Evolutionary conservation across 2,329 filamentous ascomycete genomes (phyloP).

Genomic region (Pyricularia sp.): DNA sequence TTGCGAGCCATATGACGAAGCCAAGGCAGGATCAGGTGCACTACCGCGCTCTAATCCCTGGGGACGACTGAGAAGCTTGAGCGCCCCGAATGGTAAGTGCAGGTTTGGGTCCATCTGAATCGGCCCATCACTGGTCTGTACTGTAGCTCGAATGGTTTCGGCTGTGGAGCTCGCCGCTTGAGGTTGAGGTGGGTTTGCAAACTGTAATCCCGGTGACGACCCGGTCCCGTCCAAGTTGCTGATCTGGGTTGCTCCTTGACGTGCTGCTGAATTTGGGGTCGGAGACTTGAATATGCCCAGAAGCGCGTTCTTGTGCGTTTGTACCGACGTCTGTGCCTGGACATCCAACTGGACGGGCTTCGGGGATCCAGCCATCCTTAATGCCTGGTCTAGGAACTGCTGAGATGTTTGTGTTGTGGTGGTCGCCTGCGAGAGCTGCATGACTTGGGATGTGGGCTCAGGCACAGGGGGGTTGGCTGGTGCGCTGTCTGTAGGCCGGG

Average conservation of each 20-base stretch:
- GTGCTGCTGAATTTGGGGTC: neutral
- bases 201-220: neutral
- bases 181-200: conserved; percentile 7
- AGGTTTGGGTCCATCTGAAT: conserved; percentile 21
- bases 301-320: conserved; percentile 8
- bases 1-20: neutral
- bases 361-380: neutral
- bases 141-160: conserved; percentile 14
- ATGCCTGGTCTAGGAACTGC: conserved; percentile 3
- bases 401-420: neutral
- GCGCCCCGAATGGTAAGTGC: conserved; percentile 25
- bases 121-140: conserved; percentile 17
- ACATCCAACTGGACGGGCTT: neutral
- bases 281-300: conserved; percentile 27
- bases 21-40: neutral
- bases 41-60: conserved; percentile 10
- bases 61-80: conserved; percentile 24
- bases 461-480: conserved; percentile 3
- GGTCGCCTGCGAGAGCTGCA: neutral
- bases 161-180: conserved; percentile 5
- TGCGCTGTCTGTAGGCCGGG: conserved; percentile 8
- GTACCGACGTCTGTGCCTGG: neutral
- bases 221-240: neutral
- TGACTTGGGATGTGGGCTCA: conserved; percentile 11
- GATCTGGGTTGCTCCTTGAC: neutral